phyloP scores from a whole-genome alignment of 2,329 filamentous ascomycete genomes.

The Colletotrichum gloeosporioides region DNA sequence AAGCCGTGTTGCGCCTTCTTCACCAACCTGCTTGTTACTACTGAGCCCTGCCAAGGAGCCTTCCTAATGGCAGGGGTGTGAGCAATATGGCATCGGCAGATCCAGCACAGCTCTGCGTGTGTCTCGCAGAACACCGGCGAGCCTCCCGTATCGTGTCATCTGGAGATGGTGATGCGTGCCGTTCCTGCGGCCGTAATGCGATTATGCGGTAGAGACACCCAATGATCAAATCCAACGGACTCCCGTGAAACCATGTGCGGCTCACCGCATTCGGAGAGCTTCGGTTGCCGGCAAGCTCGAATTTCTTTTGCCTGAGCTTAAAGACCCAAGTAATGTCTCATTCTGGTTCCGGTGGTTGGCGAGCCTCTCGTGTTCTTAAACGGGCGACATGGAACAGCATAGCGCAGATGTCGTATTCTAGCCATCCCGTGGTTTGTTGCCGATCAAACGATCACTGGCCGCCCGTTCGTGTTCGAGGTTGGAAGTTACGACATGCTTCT shows the following conservation, averaged over 20 bases:
- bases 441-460: not conserved
- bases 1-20: not conserved
- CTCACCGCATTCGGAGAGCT: not conserved
- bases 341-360: not conserved
- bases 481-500: not conserved
- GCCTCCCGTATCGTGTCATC: not conserved
- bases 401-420: not conserved
- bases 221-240: not conserved
- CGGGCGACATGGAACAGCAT: not conserved
- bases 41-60: not conserved
- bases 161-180: not conserved
- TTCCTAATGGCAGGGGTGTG: not conserved
- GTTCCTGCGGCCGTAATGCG: not conserved
- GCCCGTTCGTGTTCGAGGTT: not conserved
- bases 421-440: not conserved
- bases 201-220: not conserved
- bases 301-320: not conserved
- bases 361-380: not conserved
- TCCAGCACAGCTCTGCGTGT: not conserved
- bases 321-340: not conserved
- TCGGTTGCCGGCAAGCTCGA: not conserved
- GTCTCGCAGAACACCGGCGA: not conserved
- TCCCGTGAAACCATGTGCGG: not conserved
- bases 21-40: not conserved
- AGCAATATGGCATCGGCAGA: not conserved